These are phyloP conservation scores for Colletotrichum sp. DNA, from an alignment of 2,329 filamentous ascomycete genomes.

Conservation along the genomic window DNA sequence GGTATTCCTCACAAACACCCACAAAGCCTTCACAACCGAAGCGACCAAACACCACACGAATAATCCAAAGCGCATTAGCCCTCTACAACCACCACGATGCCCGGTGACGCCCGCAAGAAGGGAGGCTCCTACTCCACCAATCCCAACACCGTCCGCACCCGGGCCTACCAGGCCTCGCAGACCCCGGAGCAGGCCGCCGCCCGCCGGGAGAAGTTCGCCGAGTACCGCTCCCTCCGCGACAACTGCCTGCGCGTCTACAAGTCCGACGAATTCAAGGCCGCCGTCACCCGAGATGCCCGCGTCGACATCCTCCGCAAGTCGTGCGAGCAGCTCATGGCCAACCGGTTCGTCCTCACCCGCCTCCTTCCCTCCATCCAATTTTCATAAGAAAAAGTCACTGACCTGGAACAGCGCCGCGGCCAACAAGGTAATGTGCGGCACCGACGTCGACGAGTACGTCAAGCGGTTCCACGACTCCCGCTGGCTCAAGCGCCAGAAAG, in stretches of 20 bases:
- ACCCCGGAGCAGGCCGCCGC: background rate
- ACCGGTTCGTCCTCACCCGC: background rate
- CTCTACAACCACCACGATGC: background rate
- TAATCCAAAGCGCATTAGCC: background rate
- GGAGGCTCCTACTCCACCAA: conserved; percentile 4
- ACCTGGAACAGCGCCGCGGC: background rate
- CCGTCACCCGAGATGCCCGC: background rate
- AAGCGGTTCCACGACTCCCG: conserved; percentile 6
- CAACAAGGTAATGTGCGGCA: background rate
- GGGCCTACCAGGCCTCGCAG: background rate
- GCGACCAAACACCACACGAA: background rate
- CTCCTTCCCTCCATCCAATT: accelerated
- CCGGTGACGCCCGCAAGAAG: background rate
- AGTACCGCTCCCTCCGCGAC: background rate
- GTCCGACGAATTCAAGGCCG: background rate
- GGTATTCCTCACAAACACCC: background rate
- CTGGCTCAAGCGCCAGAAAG: background rate
- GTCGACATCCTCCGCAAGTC: background rate
- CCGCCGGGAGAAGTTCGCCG: background rate
- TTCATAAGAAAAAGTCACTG: background rate
- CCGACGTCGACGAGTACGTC: background rate
- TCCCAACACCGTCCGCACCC: background rate
- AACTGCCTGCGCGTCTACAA: background rate
- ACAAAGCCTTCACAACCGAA: background rate
- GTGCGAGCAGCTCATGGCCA: background rate